phyloP scores from a whole-genome alignment of 148 eudicot species.

The Cornus kousa region DNA sequence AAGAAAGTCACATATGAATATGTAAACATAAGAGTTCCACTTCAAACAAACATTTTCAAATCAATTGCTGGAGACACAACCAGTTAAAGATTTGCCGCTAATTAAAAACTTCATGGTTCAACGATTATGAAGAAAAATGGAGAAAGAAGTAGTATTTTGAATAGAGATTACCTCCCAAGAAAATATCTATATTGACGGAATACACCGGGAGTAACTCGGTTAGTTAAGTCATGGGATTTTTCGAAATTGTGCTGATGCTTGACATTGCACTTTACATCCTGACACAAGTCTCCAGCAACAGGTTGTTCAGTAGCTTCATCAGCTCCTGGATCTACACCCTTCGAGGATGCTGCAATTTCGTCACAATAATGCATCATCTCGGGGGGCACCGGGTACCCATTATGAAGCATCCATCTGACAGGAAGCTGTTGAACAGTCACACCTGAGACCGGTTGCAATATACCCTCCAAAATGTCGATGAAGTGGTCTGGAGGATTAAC shows the following conservation, averaged over 20 bases:
- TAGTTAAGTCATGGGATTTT: conserved; percentile 51
- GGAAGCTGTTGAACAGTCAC: conserved; percentile 87
- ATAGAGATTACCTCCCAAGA: conserved; percentile 65
- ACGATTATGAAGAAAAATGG: background rate
- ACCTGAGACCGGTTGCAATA: conserved; percentile 55
- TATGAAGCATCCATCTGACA: conserved; percentile 95
- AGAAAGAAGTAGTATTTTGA: background rate
- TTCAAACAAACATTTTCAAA: background rate
- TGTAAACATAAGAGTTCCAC: background rate
- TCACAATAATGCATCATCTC: conserved; percentile 87
- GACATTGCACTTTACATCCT: conserved; percentile 19
- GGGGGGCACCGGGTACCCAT: conserved; percentile 84
- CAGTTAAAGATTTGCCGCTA: background rate
- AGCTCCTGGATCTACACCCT: conserved; percentile 20
- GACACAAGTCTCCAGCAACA: conserved; percentile 41
- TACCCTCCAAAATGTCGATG: conserved; percentile 90
- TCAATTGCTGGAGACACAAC: background rate
- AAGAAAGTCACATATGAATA: background rate
- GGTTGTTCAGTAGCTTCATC: conserved; percentile 34
- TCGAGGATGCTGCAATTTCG: conserved; percentile 52
- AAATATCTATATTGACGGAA: conserved; percentile 75
- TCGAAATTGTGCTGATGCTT: conserved; percentile 35
- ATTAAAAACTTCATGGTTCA: background rate
- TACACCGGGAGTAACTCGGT: conserved; percentile 65
- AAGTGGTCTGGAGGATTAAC: conserved; percentile 93